Conservation (phyloP, 2,329 filamentous ascomycete species). For the Cladorrhinum sp. region DNA sequence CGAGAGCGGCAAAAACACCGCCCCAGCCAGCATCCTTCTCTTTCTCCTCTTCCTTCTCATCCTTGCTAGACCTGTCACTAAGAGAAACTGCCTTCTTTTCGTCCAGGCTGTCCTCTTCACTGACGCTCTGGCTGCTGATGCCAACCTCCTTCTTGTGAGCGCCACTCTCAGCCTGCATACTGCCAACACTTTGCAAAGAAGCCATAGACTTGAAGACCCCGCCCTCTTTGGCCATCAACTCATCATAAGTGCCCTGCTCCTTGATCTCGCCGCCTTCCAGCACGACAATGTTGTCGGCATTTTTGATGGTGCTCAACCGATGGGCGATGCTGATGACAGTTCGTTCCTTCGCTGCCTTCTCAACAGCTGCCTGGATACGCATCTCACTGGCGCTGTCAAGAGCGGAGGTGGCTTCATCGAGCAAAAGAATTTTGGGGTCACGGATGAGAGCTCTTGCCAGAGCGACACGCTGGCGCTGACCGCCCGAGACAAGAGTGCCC, state of each 20-base stretch:
- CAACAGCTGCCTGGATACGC: constrained; percentile 50
- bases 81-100: not conserved
- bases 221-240: constrained; percentile 44
- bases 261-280: constrained; percentile 52
- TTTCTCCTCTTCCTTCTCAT: constrained; percentile 1
- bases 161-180: not conserved
- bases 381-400: constrained; percentile 58
- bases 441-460: constrained; percentile 57
- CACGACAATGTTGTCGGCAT: constrained; percentile 61
- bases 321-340: constrained; percentile 63
- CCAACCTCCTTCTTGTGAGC: not conserved
- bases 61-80: not conserved
- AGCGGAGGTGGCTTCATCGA: constrained; percentile 61
- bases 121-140: constrained; percentile 7
- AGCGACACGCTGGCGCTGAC: constrained; percentile 59
- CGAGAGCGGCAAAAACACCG: constrained; percentile 18
- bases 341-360: constrained; percentile 42
- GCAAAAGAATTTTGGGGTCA: constrained; percentile 55
- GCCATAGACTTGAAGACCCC: constrained; percentile 27
- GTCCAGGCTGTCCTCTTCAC: not conserved
- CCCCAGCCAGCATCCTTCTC: constrained; percentile 18
- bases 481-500: constrained; percentile 56
- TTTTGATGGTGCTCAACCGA: constrained; percentile 50
- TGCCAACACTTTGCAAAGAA: constrained; percentile 25
- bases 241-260: constrained; percentile 57